phyloP scores from a whole-genome alignment of 345 rosid species.

The Citrus inodora region DNA sequence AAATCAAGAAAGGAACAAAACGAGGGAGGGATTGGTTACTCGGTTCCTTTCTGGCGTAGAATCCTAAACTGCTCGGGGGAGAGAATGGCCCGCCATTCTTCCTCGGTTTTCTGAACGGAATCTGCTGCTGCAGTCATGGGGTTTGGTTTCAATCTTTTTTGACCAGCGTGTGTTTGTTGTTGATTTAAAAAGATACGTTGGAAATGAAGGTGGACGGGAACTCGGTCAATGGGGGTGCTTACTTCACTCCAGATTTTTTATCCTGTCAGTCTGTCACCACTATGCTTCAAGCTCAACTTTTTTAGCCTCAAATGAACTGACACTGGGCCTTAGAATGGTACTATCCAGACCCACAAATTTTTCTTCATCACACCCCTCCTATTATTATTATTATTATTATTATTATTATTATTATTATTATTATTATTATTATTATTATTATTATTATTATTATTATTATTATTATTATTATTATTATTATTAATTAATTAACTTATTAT shows the following conservation, averaged over 20 bases:
- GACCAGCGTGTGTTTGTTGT: neutral
- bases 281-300: neutral
- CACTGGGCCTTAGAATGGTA: too few relatives aligned
- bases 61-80: slow-evolving; percentile 72
- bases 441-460: too few relatives aligned
- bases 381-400: too few relatives aligned
- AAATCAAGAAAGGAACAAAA: neutral
- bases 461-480: too few relatives aligned
- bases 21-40: slow-evolving; percentile 26
- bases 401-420: too few relatives aligned
- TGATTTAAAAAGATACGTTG: neutral
- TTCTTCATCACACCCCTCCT: too few relatives aligned
- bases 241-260: too few relatives aligned
- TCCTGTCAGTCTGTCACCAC: neutral
- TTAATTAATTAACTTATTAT: too few relatives aligned
- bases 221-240: neutral
- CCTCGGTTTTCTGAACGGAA: slow-evolving; percentile 38
- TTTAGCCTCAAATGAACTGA: neutral
- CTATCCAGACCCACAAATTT: too few relatives aligned
- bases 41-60: slow-evolving; percentile 63
- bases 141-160: too few relatives aligned
- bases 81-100: slow-evolving; percentile 63
- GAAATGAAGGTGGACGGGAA: slow-evolving; percentile 18
- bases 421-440: too few relatives aligned
- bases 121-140: neutral